Base-by-base conservation (phyloP, 495 filamentous ascomycete genomes). In the Xylaria castorea region DNA sequence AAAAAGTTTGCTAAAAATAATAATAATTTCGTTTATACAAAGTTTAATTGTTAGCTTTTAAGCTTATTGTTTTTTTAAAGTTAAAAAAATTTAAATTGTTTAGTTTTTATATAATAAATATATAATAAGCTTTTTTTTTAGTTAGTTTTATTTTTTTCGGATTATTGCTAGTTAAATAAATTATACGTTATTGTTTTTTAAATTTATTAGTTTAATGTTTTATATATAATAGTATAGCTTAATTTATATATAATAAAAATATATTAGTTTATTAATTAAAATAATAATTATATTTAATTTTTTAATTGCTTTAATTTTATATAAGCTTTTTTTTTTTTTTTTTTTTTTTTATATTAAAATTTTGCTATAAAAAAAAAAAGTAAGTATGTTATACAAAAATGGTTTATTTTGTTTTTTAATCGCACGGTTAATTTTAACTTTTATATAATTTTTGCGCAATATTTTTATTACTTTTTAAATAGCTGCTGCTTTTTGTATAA, bases 261-360 rank as follows among this genome's bases (percentile, higher is more conserved):
- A 12, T 20, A 61, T 64, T 44, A 64, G 36, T 64, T 18, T 42
- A 14, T 42, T 42, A 0, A 42, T 14, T 42, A 42, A 42, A 42
- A 2, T 2, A 42, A 42, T 12, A 18, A 46, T 46, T 46, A 46
- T 44, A 14, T 64, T 64, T 64, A 40, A 64, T 22, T 64, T 44
- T 40, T 64, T 64, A 44, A 64, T 64, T 64, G 2, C 4, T 64
- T 40, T 64, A 64, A 64, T 64, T 64, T 64, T 64, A 40, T 64
- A 64, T 8, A 22, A 20, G 18, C 18, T 44, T 40, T n/a, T 25
- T 25, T 44, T 22, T 40, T 20, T 64, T 64, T 44, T 64, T 64
- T 40, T 64, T 42, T 64, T 25, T 64, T 64, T 40, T 42, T 64
- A 64, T 64, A 64, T 18, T 64, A 64, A 25, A 9, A 64, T 6